phyloP scores from a whole-genome alignment of 2,329 filamentous ascomycete genomes.

The Myrmaecium sp. region DNA sequence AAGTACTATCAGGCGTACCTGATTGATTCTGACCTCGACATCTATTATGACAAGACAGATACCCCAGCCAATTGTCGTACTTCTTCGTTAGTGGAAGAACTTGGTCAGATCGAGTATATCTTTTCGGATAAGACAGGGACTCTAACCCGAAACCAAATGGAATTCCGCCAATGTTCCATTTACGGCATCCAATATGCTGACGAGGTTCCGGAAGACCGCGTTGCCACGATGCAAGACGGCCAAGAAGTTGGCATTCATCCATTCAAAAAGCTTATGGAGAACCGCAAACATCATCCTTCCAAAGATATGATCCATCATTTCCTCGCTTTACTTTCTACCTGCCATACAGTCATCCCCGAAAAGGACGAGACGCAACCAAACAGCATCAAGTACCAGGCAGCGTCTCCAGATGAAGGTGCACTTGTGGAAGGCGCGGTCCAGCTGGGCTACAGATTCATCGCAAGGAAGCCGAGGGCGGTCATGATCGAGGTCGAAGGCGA shows the following conservation, averaged over 20 bases:
- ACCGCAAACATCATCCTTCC: conserved; percentile 45
- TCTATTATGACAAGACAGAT: conserved; percentile 91
- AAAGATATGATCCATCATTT: conserved; percentile 62
- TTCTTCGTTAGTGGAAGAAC: conserved; percentile 87
- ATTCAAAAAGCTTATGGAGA: conserved; percentile 58
- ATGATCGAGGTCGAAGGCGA: conserved; percentile 61
- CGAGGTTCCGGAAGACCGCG: conserved; percentile 77
- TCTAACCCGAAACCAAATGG: conserved; percentile 96
- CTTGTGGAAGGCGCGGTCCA: conserved; percentile 76
- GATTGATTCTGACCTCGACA: conserved; percentile 94
- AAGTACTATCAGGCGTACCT: conserved; percentile 97
- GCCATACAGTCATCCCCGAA: conserved; percentile 95
- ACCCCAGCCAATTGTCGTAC: conserved; percentile 92
- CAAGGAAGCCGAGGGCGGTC: conserved; percentile 76
- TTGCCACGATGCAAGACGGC: conserved; percentile 62
- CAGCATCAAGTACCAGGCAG: conserved; percentile 91
- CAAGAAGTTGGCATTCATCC: conserved; percentile 67
- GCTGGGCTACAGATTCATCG: conserved; percentile 78
- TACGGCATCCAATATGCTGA: conserved; percentile 87
- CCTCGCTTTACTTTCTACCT: conserved; percentile 69
- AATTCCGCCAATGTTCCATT: conserved; percentile 91
- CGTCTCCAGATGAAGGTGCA: conserved; percentile 94
- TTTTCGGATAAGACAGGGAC: conserved; percentile 98
- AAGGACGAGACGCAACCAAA: conserved; percentile 58
- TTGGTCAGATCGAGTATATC: conserved; percentile 96